phyloP scores from a whole-genome alignment of 2,329 filamentous ascomycete species.

The Kalmusia sp. region DNA sequence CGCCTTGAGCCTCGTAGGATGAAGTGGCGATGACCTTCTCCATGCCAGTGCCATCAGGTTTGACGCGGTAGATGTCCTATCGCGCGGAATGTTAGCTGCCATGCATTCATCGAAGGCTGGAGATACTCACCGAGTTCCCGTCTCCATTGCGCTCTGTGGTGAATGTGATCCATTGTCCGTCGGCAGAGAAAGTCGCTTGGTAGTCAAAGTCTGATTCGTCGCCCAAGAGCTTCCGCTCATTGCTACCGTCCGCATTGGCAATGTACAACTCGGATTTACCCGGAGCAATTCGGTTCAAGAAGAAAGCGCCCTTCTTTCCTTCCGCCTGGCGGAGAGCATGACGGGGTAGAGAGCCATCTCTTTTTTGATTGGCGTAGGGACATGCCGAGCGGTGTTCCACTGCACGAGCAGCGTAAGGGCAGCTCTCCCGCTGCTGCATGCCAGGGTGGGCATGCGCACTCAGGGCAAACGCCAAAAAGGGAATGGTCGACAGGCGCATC shows the following conservation, averaged over 20 bases:
- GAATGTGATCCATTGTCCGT: constrained; percentile 51
- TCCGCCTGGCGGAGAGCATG: not conserved
- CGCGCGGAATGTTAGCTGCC: not conserved
- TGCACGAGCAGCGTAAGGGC: not conserved
- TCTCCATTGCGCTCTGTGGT: constrained; percentile 50
- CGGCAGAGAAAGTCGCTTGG: constrained; percentile 49
- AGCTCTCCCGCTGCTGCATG: not conserved
- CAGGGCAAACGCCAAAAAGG: not conserved
- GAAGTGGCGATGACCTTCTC: constrained; percentile 42
- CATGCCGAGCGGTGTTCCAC: not conserved
- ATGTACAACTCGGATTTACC: constrained; percentile 35
- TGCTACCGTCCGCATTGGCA: constrained; percentile 49
- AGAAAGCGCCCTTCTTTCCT: constrained; percentile 23
- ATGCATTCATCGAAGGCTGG: not conserved
- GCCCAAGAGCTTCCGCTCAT: constrained; percentile 43
- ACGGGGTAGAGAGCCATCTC: not conserved
- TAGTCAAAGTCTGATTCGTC: constrained; percentile 46
- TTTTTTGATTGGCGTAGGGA: not conserved
- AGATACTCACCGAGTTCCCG: constrained; percentile 41
- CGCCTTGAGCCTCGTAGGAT: constrained; percentile 48
- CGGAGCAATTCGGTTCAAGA: constrained; percentile 50
- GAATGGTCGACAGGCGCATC: not conserved
- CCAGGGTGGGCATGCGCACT: not conserved
- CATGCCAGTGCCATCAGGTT: constrained; percentile 45
- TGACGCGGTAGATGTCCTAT: constrained; percentile 47